Conservation (phyloP, 257 asterid genomes). For the Solanum pimpinellifolium region DNA sequence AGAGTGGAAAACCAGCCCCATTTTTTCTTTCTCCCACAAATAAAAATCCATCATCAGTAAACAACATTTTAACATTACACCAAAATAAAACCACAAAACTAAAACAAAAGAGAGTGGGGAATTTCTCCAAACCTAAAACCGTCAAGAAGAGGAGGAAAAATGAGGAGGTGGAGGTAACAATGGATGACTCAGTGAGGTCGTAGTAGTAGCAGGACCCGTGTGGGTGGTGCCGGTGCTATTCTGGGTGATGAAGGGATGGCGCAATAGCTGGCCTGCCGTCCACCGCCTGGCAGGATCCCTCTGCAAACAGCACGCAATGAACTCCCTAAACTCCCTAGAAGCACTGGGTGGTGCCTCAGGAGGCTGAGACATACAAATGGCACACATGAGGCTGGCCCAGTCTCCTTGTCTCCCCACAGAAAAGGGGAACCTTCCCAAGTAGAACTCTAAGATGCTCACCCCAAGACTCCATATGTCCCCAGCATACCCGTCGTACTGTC, state of each 20-base stretch:
- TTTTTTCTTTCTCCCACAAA: neutral
- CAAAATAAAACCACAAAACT: neutral
- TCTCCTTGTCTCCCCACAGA: conserved; percentile 73
- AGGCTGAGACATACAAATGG: conserved; percentile 85
- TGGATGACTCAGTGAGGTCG: neutral
- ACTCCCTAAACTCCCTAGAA: conserved; percentile 45
- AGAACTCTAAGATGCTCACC: conserved; percentile 78
- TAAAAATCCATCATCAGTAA: neutral
- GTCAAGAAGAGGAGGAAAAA: conserved; percentile 12
- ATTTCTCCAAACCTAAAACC: neutral
- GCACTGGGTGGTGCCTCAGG: conserved; percentile 71
- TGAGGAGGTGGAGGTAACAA: conserved; percentile 12
- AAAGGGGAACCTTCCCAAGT: conserved; percentile 68
- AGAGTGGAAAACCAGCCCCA: neutral
- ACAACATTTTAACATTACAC: conserved; percentile 3
- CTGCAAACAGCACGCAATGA: conserved; percentile 32
- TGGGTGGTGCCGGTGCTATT: neutral
- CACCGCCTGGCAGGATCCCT: conserved; percentile 31
- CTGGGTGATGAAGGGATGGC: conserved; percentile 27
- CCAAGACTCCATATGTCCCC: conserved; percentile 95
- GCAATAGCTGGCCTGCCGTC: conserved; percentile 23
- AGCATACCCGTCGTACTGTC: conserved; percentile 73
- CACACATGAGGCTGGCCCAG: conserved; percentile 87
- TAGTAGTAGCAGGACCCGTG: neutral
- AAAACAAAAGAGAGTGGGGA: neutral